Percentiles rank a stretch among this genome's conserved stretches.
Evolutionary conservation across 176 grass and related monocot species (phyloP).

Genomic region (Cenchrus fungigraminus): DNA sequence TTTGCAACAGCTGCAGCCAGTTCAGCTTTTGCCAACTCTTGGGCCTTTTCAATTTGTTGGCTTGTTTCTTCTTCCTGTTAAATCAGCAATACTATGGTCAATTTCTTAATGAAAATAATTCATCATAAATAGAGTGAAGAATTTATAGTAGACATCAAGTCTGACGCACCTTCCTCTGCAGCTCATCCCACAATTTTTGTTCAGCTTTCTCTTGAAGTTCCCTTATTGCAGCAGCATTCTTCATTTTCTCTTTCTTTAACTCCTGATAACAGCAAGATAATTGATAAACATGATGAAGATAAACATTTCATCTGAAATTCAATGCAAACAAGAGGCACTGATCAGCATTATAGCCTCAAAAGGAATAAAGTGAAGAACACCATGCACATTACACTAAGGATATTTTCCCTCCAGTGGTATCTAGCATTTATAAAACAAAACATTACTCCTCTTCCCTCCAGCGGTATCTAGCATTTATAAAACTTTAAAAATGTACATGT

Average conservation of each 20-base stretch:
- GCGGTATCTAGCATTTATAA: neutral
- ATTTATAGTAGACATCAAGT: constrained; percentile 9
- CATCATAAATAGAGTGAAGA: neutral
- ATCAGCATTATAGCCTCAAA: neutral
- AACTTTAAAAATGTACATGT: neutral
- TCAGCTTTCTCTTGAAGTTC: constrained; percentile 76
- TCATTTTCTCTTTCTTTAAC: constrained; percentile 84
- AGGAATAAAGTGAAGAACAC: constrained; percentile 7
- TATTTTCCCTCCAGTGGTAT: no score
- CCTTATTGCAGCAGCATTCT: constrained; percentile 63
- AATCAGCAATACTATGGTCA: constrained; percentile 24
- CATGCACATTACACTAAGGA: neutral
- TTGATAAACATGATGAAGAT: constrained; percentile 29
- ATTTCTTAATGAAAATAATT: constrained; percentile 1
- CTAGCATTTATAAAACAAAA: no score
- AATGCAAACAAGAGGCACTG: constrained; percentile 9
- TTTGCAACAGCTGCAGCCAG: constrained; percentile 77
- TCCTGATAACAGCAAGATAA: constrained; percentile 63
- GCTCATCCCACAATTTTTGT: constrained; percentile 67
- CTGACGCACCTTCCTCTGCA: constrained; percentile 69
- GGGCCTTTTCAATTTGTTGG: constrained; percentile 70
- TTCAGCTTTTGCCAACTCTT: constrained; percentile 87
- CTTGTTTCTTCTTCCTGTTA: constrained; percentile 78
- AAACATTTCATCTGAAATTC: neutral
- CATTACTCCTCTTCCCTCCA: neutral